Conservation (phyloP, 2,329 filamentous ascomycete species). For the Fusarium bulbicola region DNA sequence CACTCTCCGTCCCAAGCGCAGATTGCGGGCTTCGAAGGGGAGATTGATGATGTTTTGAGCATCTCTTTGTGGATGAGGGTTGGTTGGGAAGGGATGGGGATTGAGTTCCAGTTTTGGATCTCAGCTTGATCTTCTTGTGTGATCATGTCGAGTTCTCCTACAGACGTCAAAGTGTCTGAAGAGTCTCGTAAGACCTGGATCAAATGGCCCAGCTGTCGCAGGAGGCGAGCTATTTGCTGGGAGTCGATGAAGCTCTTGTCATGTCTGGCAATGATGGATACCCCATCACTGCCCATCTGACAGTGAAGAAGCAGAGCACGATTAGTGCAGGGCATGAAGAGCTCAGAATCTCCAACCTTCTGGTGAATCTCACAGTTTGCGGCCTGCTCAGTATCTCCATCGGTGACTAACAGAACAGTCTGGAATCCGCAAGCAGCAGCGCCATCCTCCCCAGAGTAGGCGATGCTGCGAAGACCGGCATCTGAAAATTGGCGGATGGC, state of each 20-base stretch:
- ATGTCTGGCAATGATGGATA: neutral
- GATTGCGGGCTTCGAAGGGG: neutral
- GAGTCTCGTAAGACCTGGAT: neutral
- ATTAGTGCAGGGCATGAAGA: slow-evolving; percentile 3
- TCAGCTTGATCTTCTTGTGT: neutral
- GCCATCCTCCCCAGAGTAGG: neutral
- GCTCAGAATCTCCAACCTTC: neutral
- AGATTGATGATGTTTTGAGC: neutral
- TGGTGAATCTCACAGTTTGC: neutral
- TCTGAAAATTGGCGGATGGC: neutral
- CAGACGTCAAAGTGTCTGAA: neutral
- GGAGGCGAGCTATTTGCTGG: neutral
- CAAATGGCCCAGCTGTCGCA: neutral
- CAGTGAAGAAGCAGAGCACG: slow-evolving; percentile 6
- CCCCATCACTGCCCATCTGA: neutral
- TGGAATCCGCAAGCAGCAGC: slow-evolving; percentile 15
- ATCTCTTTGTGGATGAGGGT: slow-evolving; percentile 6
- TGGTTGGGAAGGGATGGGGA: neutral
- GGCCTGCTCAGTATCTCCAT: neutral
- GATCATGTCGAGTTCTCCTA: neutral
- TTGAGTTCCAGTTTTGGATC: slow-evolving; percentile 13
- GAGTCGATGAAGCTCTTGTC: slow-evolving; percentile 2
- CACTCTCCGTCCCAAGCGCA: slow-evolving; percentile 7
- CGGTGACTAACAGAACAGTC: neutral
- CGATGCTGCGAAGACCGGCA: neutral